These are phyloP conservation scores for Stachybotrys chlorohalonatus DNA, from an alignment of 2,329 filamentous ascomycete species.

Conservation along the genomic window DNA sequence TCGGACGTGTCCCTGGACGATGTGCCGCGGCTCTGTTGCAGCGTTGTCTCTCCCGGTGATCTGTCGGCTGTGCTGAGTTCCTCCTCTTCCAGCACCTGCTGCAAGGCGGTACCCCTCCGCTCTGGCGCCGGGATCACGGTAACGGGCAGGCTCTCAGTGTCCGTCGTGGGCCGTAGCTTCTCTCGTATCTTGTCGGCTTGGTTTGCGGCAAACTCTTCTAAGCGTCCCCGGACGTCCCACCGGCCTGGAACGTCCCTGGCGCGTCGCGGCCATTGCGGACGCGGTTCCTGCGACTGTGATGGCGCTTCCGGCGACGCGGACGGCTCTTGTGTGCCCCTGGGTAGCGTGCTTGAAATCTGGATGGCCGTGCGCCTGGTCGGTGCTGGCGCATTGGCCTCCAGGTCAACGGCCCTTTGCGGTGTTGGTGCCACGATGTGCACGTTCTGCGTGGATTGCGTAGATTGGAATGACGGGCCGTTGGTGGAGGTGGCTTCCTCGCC, in stretches of 20 bases:
- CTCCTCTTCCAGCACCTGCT: conserved; percentile 49
- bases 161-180: conserved; percentile 41
- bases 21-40: conserved; percentile 10
- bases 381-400: conserved; percentile 15
- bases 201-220: conserved; percentile 52
- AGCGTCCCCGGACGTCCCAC: conserved; percentile 48
- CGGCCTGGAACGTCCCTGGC: conserved; percentile 16
- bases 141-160: conserved; percentile 47
- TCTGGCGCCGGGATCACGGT: conserved; percentile 54
- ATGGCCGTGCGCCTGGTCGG: conserved; percentile 11
- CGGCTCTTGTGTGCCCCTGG: not conserved
- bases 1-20: conserved; percentile 12
- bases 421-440: conserved; percentile 9
- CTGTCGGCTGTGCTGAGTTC: conserved; percentile 14
- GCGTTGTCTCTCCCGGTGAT: conserved; percentile 3
- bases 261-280: not conserved
- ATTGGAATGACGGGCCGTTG: conserved; percentile 6
- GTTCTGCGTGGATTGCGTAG: conserved; percentile 8
- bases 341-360: conserved; percentile 1
- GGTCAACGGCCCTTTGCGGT: conserved; percentile 11
- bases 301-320: not conserved
- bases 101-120: conserved; percentile 45
- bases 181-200: conserved; percentile 54
- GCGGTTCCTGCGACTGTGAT: not conserved
- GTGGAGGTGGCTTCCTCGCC: conserved; percentile 16